Percentiles rank a stretch among this genome's conserved stretches.
Conservation (phyloP, 1,284 basidiomycete genomes). For the Cutaneotrichosporon mucoides region DNA sequence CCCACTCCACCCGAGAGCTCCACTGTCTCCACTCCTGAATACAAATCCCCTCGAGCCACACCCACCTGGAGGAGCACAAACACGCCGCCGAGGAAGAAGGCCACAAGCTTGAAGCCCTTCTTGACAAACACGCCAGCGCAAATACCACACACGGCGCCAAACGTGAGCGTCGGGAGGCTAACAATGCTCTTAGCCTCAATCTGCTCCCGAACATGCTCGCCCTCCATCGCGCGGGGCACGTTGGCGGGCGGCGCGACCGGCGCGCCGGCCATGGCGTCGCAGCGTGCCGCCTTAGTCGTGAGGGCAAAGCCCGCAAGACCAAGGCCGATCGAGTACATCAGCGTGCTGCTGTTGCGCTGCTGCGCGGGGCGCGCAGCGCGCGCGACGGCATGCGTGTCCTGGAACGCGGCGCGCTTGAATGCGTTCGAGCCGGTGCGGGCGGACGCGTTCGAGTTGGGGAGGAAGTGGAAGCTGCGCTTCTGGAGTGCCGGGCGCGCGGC, state of each 20-base stretch:
- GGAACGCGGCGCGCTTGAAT: constrained; percentile 11
- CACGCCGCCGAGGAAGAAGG: constrained; percentile 76
- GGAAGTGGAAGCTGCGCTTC: constrained; percentile 22
- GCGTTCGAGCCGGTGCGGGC: constrained; percentile 11
- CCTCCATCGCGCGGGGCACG: too few species aligned
- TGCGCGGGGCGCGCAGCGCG: constrained; percentile 4
- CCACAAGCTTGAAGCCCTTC: constrained; percentile 79
- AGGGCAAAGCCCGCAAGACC: constrained; percentile 27
- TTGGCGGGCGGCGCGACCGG: too few species aligned
- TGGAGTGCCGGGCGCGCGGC: constrained; percentile 7
- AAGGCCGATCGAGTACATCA: constrained; percentile 33
- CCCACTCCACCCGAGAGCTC: too few species aligned
- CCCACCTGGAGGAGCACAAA: constrained; percentile 81
- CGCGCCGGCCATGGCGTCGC: constrained; percentile 1
- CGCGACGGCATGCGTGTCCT: constrained; percentile 6
- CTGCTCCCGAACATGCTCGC: too few species aligned
- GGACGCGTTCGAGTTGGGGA: constrained; percentile 4
- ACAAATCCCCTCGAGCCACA: too few species aligned
- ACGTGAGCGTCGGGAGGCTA: constrained; percentile 74
- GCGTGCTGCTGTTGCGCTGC: not conserved
- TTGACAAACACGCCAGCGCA: constrained; percentile 92
- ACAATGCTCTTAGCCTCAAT: constrained; percentile 55
- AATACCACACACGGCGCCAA: constrained; percentile 80
- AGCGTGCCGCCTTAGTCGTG: constrained; percentile 11
- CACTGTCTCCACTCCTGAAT: too few species aligned